Base-by-base conservation (phyloP, 2,329 filamentous ascomycete genomes). In the Elsinoe ampelina region DNA sequence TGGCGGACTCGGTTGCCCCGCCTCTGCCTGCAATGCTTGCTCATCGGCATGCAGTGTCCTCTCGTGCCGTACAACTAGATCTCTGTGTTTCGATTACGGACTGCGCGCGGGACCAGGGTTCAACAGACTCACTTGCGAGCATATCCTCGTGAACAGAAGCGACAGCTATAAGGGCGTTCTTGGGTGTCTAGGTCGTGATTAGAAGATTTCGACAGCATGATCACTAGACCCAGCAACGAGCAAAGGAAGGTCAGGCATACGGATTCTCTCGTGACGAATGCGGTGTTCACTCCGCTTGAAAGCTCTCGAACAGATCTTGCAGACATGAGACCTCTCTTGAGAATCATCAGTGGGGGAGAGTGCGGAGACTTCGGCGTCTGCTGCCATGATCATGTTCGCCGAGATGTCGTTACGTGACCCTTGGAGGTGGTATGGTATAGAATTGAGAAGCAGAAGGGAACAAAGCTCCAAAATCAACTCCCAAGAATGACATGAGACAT, bases 41-140 rank as follows among this genome's bases (percentile, higher is more conserved):
- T 52, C 57, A 38, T 54, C 30, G 19, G 57, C 48, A 19, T 58
- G 57, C 17, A 58, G 45, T 2, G 57, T 54, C 17, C 43, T 58
- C 34, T 55, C 57, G 20, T 58, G 50, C 12, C 57, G 36, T 3
- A 47, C 52, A 12, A 58, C 57, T 26, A 58, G 20, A 32, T 58
- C 57, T 41, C 57, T 58, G 32, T 11, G 10, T n/a, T 30, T 6
- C n/a, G 13, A 12, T 55, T 20, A 52, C 17, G n/a, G 3, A 10
- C 11, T 7, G 13, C 7, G 7, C 10, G 8, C 34, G 8, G 34
- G 10, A 8, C 6, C 11, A 3, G 38, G 11, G 6, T 19, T 8
- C 15, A 2, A 8, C 10, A 13, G 15, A 35, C 48, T 22, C 13
- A 52, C 48, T 52, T 52, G 32, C 48, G 30, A 13, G 48, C 48